Percentiles rank a stretch among this genome's conserved stretches.
These are phyloP conservation scores for Rhizophagus sp. DNA, from an alignment of 192 early-diverging fungal genomes.

Conservation along the genomic window DNA sequence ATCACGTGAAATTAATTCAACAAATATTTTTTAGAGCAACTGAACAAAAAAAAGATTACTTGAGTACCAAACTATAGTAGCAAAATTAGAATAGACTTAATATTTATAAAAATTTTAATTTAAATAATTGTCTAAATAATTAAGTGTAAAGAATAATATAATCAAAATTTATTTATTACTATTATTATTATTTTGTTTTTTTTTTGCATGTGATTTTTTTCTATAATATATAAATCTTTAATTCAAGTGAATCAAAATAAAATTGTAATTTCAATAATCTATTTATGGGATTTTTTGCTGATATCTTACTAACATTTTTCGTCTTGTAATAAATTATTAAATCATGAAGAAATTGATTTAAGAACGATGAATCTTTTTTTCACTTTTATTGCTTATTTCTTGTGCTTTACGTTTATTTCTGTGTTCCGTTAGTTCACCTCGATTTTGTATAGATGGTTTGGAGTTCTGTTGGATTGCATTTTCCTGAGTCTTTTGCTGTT, in stretches of 20 bases:
- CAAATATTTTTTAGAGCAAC: background rate
- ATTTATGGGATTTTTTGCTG: background rate
- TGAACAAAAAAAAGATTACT: background rate
- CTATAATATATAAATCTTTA: background rate
- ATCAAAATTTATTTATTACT: background rate
- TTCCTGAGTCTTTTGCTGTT: constrained; percentile 25
- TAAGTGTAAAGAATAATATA: background rate
- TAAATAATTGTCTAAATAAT: too few relatives aligned
- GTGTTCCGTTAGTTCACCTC: background rate
- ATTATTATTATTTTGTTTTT: too few relatives aligned
- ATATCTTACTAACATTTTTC: background rate
- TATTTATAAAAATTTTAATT: too few relatives aligned
- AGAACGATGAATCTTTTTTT: background rate
- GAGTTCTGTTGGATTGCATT: background rate
- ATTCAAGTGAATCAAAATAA: background rate
- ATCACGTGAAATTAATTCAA: background rate
- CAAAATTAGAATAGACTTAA: too few relatives aligned
- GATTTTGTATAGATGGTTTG: background rate
- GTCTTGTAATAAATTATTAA: too few relatives aligned
- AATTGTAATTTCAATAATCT: background rate
- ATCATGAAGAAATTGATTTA: background rate
- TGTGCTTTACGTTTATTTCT: background rate
- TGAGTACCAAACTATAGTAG: background rate
- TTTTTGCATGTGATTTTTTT: background rate
- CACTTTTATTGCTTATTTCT: background rate